A percentile compares a stretch with the other conserved stretches of the same genome.
Conservation (phyloP, 2,329 filamentous ascomycete species). For the Aspergillus hortae region DNA sequence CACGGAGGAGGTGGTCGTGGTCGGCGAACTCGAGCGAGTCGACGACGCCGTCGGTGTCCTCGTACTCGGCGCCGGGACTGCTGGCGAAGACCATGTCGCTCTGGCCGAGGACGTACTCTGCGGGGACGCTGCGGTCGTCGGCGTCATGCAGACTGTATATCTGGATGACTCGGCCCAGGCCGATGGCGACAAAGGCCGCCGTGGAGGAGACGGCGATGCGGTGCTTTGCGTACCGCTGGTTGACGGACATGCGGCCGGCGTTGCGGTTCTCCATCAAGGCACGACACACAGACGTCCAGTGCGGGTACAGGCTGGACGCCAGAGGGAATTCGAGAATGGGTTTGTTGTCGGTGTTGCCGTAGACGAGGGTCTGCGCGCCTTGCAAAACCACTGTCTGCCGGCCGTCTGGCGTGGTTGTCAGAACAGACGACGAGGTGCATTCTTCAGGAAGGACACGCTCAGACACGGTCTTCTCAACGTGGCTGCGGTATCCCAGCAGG, state of each 20-base stretch:
- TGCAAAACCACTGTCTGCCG: conserved; percentile 9
- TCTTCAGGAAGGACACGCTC: conserved; percentile 6
- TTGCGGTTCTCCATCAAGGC: conserved; percentile 8
- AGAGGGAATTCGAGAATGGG: conserved; percentile 8
- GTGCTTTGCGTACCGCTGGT: conserved; percentile 13
- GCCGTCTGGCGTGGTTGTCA: conserved; percentile 9
- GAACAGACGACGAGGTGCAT: conserved; percentile 9
- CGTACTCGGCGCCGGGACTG: conserved; percentile 6
- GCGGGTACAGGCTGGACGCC: conserved; percentile 13
- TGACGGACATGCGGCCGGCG: conserved; percentile 6
- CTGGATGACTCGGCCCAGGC: conserved; percentile 16
- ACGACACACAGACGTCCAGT: conserved; percentile 17
- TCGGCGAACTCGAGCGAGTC: conserved; percentile 18
- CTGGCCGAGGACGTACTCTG: conserved; percentile 14
- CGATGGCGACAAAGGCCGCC: conserved; percentile 16
- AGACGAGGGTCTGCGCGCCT: conserved; percentile 11
- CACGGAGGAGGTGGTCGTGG: conserved; percentile 17
- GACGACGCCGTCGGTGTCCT: conserved; percentile 18
- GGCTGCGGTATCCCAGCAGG: conserved; percentile 10
- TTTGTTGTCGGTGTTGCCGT: not conserved
- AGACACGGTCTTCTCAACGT: conserved; percentile 8
- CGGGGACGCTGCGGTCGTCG: conserved; percentile 6
- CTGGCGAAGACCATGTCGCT: conserved; percentile 2
- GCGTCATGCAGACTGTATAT: conserved; percentile 15
- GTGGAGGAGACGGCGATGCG: conserved; percentile 15